Evolutionary conservation across 2,329 filamentous ascomycete species (phyloP).

Genomic region (Pseudogymnoascus destructans): DNA sequence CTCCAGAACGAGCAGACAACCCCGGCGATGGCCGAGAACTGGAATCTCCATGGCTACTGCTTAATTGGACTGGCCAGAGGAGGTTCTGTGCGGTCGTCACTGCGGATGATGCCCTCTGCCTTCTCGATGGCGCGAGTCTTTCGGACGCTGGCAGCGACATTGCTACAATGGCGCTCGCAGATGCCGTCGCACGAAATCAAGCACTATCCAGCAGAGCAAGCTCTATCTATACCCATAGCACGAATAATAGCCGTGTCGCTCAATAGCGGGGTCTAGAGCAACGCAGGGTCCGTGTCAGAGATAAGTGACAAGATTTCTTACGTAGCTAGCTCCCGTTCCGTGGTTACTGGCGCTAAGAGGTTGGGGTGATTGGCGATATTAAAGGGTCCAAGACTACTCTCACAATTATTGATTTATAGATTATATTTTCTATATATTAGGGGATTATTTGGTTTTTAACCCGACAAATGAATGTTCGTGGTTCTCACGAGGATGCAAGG

Average conservation of each 20-base stretch:
- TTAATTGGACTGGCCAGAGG: neutral
- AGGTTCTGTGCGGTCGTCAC: neutral
- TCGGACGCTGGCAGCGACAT: constrained; percentile 10
- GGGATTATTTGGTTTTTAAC: neutral
- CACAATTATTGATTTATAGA: neutral
- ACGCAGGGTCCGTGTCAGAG: neutral
- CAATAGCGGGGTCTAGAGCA: constrained; percentile 4
- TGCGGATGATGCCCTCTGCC: neutral
- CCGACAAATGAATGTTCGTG: neutral
- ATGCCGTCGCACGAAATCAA: constrained; percentile 1
- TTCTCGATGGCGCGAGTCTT: constrained; percentile 2
- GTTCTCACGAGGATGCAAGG: neutral
- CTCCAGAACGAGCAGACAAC: neutral
- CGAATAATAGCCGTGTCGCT: neutral
- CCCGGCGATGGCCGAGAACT: constrained; percentile 1
- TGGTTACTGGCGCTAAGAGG: neutral
- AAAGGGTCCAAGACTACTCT: neutral
- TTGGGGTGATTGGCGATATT: neutral
- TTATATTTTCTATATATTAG: neutral
- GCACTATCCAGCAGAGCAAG: neutral
- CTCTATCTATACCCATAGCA: constrained; percentile 6
- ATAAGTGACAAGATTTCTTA: constrained; percentile 8
- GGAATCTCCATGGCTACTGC: neutral
- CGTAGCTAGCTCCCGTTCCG: constrained; percentile 1
- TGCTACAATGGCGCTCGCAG: constrained; percentile 4